Evolutionary conservation across 2,329 filamentous ascomycete species (phyloP), one percentile per base, ranked within the genome.

Genomic region (Fusarium metavorans): DNA sequence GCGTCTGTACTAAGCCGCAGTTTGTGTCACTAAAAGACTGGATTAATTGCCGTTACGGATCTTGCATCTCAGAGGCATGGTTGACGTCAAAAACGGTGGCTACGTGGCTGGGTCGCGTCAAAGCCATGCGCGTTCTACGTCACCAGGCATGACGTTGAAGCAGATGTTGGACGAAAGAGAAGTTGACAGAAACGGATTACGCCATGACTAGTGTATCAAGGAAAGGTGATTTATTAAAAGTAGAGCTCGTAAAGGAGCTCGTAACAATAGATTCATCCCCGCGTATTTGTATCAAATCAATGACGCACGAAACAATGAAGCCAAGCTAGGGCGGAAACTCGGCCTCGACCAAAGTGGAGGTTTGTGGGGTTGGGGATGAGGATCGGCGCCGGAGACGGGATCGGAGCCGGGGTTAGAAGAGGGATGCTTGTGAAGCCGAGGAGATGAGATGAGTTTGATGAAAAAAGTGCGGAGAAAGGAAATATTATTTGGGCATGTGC

Each of bases 351-450:
- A 25, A 41, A 68, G 64, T 63, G 70, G 72, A 71, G 70, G 58
- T 54, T 30, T 75, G 72, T 68, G 73, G 73, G 60, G 72, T 70
- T 63, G 66, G 57, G 39, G 39, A 64, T 66, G 70, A 71, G 32
- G 73, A 73, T 75, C 73, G 70, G 67, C 73, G 66, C 67, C 66
- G 60, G 72, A 30, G 32, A 27, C 50, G 50, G 43, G 73, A 76
- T 71, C 70, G 73, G 73, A 75, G 32, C 66, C 70, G 63, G 54
- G 72, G 59, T 52, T 34, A 6, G 41, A 11, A 13, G 11, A 10
- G 52, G 59, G 39, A 65, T 39, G 54, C 27, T 54, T 35, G 54
- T 32, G 66, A 69, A 35, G 30, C 50, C 37, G 58, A 70, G 35
- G 37, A 54, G 23, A 25, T 43, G 54, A 13, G 27, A 20, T 20